Percentiles rank a stretch among this genome's conserved stretches.
Evolutionary conservation across 805 yeast genomes (phyloP).

Genomic region (Metschnikowia proteae): DNA sequence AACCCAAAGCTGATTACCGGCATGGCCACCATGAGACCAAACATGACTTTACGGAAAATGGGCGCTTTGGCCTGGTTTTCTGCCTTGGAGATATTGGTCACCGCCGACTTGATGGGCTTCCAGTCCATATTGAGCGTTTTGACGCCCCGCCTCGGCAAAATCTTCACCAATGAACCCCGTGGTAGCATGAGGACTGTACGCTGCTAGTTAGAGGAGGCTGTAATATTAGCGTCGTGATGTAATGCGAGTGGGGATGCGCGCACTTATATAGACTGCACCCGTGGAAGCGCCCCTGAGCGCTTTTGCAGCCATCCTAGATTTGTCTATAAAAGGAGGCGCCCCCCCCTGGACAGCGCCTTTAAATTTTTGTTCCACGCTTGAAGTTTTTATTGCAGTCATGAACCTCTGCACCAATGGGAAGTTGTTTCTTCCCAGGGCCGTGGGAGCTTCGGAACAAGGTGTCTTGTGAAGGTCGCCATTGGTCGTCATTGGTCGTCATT

Average conservation of each 20-base stretch:
- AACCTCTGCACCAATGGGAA: too few relatives aligned
- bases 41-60: conserved; percentile 34
- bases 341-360: not conserved
- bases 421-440: too few relatives aligned
- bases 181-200: not conserved
- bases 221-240: not conserved
- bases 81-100: conserved; percentile 32
- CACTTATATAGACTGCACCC: not conserved
- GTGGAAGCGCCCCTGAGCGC: not conserved
- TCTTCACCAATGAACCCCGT: not conserved
- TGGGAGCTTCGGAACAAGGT: too few relatives aligned
- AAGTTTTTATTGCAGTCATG: too few relatives aligned
- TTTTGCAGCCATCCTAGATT: conserved; percentile 4
- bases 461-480: too few relatives aligned
- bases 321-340: not conserved
- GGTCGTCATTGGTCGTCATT: too few relatives aligned
- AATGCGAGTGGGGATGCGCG: not conserved
- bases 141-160: conserved; percentile 15
- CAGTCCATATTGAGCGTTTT: conserved; percentile 78
- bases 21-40: conserved; percentile 61
- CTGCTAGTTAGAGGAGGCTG: not conserved
- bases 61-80: conserved; percentile 39
- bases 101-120: conserved; percentile 64
- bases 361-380: too few relatives aligned
- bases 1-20: conserved; percentile 81